phyloP scores from a whole-genome alignment of 2,329 filamentous ascomycete species.

The Neopestalotiopsis sp. region DNA sequence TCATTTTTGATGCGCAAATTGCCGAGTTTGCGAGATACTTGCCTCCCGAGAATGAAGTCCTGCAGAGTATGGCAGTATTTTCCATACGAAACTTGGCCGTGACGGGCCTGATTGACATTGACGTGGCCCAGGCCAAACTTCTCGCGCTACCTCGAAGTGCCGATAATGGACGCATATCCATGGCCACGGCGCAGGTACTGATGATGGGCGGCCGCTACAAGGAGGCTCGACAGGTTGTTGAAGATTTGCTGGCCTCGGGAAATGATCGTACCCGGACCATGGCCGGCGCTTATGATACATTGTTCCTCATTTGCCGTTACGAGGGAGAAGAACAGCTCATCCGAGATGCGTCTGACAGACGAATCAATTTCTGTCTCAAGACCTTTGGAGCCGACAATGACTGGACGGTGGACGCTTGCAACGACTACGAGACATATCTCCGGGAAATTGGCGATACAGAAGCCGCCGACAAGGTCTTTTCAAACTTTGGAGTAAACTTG shows the following conservation, averaged over 20 bases:
- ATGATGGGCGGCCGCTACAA: constrained; percentile 5
- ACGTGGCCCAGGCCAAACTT: constrained; percentile 5
- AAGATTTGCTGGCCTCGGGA: constrained; percentile 1
- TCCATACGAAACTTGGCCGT: constrained; percentile 8
- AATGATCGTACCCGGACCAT: constrained; percentile 3
- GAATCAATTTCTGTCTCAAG: constrained; percentile 13
- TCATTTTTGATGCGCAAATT: constrained; percentile 11
- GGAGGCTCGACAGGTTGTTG: constrained; percentile 9
- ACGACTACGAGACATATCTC: constrained; percentile 14
- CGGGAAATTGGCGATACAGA: constrained; percentile 12
- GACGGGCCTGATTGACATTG: constrained; percentile 10
- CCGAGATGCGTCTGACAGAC: constrained; percentile 11
- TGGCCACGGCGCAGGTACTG: constrained; percentile 9
- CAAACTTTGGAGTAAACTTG: constrained; percentile 11
- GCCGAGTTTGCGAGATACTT: constrained; percentile 15
- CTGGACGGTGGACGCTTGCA: constrained; percentile 13
- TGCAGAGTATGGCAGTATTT: constrained; percentile 13
- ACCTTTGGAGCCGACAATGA: constrained; percentile 14
- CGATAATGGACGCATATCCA: constrained; percentile 11
- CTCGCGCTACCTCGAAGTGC: neutral
- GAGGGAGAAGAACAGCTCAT: constrained; percentile 10
- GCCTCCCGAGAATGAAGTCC: neutral
- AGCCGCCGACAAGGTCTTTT: constrained; percentile 8
- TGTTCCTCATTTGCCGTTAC: constrained; percentile 11
- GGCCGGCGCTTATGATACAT: constrained; percentile 8